Evolutionary conservation across 208 protist species (phyloP).

Genomic region (Acanthamoeba royreba): DNA sequence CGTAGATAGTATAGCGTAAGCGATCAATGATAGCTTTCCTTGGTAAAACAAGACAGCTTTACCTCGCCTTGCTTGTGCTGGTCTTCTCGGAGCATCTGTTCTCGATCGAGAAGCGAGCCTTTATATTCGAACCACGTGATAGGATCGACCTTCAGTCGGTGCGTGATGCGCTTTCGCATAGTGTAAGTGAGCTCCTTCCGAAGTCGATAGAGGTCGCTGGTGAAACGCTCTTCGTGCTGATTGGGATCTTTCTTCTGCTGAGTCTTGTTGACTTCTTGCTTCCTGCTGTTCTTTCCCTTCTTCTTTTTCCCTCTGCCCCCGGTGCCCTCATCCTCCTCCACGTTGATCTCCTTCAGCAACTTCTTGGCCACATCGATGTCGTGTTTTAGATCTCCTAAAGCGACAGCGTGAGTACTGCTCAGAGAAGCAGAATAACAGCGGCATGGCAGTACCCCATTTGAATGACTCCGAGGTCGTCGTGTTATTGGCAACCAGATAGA

Average conservation of each 20-base stretch:
- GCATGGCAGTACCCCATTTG: neutral
- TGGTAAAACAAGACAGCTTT: no score
- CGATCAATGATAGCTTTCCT: no score
- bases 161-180: neutral
- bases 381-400: slow-evolving; percentile 11
- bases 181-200: neutral
- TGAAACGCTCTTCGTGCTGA: neutral
- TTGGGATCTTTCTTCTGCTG: neutral
- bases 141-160: neutral
- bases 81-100: no score
- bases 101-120: neutral
- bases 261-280: neutral
- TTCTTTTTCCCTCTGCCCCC: no score
- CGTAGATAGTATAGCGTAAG: no score
- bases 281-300: neutral
- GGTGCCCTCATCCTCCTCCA: no score
- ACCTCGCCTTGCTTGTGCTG: no score
- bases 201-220: neutral
- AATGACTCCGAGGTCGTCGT: slow-evolving; percentile 28
- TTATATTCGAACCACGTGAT: neutral
- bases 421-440: neutral
- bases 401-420: no score
- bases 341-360: neutral
- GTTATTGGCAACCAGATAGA: neutral
- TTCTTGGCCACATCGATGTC: neutral